Base-by-base conservation (phyloP, 495 filamentous ascomycete species). In the Talaromyces thailandensis region DNA sequence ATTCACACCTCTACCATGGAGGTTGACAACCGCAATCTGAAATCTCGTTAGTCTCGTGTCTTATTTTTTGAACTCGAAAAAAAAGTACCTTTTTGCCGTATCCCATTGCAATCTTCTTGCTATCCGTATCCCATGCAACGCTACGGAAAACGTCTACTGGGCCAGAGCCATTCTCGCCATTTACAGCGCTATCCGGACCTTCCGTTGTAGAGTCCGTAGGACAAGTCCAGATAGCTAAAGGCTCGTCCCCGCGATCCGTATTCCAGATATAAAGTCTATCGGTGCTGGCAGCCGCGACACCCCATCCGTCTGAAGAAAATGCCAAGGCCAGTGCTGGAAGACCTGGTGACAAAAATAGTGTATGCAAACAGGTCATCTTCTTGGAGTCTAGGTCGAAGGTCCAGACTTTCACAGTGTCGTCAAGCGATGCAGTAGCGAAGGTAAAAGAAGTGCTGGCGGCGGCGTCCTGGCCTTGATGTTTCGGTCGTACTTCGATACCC, bases 101-200 rank as follows among this genome's bases (percentile, higher is more conserved):
- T 18, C 89, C 87, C 69, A 88, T 89, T 1, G 87, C 89, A 62
- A 96, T 78, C 68, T 84, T 86, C 65, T 87, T 84, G 2, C 89
- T 88, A 69, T 90, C 83, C 0, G 81, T 78, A 74, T 93, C 88
- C 91, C 91, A 96, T 53, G 83, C 81, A 21, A 93, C 68, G 62
- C 83, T 86, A 45, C 86, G 81, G 64, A 74, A 70, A 4, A 65
- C 66, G 31, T 69, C 64, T 1, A 68, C 61, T 3, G 71, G 66
- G 24, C 62, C 18, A 56, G 62, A 72, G n/a, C 75, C 76, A 63
- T 79, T 78, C 24, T 76, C 76, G 53, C 73, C 76, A 63, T 76
- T 80, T 12, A 71, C 65, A 16, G 64, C 35, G 25, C 68, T 68
- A 18, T 72, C 73, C 40, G 66, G 56, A 3, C 62, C 64, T 29